phyloP scores from a whole-genome alignment of 352 stramenopile species.

The Sclerospora graminicola region DNA sequence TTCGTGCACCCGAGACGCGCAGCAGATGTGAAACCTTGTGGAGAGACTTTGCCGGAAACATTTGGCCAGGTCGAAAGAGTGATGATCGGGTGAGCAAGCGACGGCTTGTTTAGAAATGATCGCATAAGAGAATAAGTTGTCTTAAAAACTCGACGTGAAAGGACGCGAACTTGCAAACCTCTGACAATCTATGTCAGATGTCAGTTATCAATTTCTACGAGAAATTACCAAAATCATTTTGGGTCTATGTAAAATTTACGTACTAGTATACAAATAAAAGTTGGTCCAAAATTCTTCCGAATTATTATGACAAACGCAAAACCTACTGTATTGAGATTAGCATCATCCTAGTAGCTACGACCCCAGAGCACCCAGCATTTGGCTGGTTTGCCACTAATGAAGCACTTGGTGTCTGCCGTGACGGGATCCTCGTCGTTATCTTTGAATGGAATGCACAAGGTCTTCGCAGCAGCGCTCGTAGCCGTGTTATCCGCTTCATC shows the following conservation, averaged over 20 bases:
- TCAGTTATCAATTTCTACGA: too few species aligned
- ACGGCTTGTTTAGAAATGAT: conserved; percentile 8
- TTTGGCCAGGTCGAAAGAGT: not conserved
- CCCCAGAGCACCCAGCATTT: conserved; percentile 86
- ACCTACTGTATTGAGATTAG: too few species aligned
- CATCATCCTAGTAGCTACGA: conserved; percentile 62
- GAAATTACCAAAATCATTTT: too few species aligned
- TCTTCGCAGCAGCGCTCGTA: conserved; percentile 97
- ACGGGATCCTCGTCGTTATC: conserved; percentile 80
- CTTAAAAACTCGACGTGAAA: not conserved
- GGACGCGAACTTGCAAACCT: too few species aligned
- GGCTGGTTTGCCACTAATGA: conserved; percentile 95
- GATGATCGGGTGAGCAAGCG: not conserved
- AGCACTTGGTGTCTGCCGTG: conserved; percentile 92
- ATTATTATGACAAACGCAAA: too few species aligned
- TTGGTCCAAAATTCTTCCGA: too few species aligned
- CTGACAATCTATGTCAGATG: too few species aligned
- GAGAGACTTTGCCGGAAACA: not conserved
- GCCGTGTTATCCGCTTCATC: conserved; percentile 80
- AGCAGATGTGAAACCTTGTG: conserved; percentile 8
- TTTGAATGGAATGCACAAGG: conserved; percentile 97
- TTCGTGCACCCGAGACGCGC: conserved; percentile 13
- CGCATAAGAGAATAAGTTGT: not conserved
- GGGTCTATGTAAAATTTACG: too few species aligned
- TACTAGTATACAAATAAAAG: too few species aligned